A percentile compares a stretch with the other conserved stretches of the same genome.
These are phyloP conservation scores for Hypholoma sublateritium DNA, from an alignment of 768 basidiomycete species.

Conservation along the genomic window DNA sequence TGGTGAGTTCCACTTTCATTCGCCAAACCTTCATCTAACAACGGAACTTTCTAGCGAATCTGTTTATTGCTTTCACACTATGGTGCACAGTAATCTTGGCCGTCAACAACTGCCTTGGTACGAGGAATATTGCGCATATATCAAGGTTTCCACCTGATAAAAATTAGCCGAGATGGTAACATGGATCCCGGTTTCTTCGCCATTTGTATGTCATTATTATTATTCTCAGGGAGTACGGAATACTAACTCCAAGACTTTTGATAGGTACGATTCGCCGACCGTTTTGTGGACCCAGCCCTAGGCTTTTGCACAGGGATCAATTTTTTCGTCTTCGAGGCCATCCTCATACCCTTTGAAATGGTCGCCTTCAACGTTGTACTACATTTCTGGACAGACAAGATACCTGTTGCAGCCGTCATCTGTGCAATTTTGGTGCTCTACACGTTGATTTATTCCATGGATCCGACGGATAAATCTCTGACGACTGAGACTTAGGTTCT, in stretches of 20 bases:
- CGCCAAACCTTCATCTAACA: conserved; percentile 13
- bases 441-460: conserved; percentile 28
- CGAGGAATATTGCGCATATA: conserved; percentile 11
- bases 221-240: neutral
- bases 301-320: conserved; percentile 58
- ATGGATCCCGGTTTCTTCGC: conserved; percentile 78
- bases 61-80: conserved; percentile 49
- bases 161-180: conserved; percentile 74
- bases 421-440: conserved; percentile 40
- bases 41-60: conserved; percentile 31
- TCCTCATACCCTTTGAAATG: conserved; percentile 48
- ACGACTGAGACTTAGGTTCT: conserved; percentile 24
- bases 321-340: conserved; percentile 53
- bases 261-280: conserved; percentile 58
- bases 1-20: conserved; percentile 33
- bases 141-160: conserved; percentile 4
- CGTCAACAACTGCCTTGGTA: conserved; percentile 46
- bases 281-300: conserved; percentile 56
- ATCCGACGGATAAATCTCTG: neutral
- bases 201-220: conserved; percentile 49
- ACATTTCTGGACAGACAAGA: conserved; percentile 53
- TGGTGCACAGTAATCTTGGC: conserved; percentile 52
- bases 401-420: conserved; percentile 46
- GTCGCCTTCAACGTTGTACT: conserved; percentile 54
- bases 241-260: neutral